Base-by-base conservation (phyloP, 2,329 filamentous ascomycete genomes). In the Pseudogymnoascus sp. region DNA sequence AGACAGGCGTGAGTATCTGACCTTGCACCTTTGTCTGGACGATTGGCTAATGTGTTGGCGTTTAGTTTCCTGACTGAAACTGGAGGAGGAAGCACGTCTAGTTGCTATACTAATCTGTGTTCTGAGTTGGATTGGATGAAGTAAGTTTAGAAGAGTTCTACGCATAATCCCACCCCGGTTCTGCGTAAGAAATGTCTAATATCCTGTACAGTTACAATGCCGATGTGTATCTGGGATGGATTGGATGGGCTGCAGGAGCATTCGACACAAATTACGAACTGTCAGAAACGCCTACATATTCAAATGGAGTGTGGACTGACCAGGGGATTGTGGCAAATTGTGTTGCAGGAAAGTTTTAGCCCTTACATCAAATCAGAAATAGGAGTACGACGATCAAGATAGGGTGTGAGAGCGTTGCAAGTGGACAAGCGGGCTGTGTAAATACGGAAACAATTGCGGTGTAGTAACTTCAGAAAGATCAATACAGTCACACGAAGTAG, bases 1-100 rank as follows among this genome's bases (percentile, higher is more conserved):
- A 73, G 83, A 5, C 74, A 78, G 67, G 82, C 76, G 3, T 69
- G 84, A 11, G 65, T 70, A 50, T 50, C 21, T 25, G 23, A 50
- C 6, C 10, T 28, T 28, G 25, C 14, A 16, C 4, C 12, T 16
- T 50, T 25, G 0, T 12, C 2, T 14, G 28, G 3, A 8, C 14
- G 31, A 38, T 23, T 14, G 11, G 14, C 18, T 16, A 14, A 42
- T 10, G 4, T 59, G 61, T 62, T 71, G 61, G 7, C 2, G 1
- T 50, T 50, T 11, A 50, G 44, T 2, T 50, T 50, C 10, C 14
- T 50, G 8, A 82, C 79, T 34, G 82, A 85, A 72, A 81, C 80
- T 3, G 82, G 82, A 8, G 81, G 67, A 50, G 70, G 67, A 12
- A 65, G 44, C 31, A 71, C 21, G 12, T 8, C 12, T 5, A 50